Base-by-base conservation (phyloP, 331 rosid genomes). In the Spiraea crenata region DNA sequence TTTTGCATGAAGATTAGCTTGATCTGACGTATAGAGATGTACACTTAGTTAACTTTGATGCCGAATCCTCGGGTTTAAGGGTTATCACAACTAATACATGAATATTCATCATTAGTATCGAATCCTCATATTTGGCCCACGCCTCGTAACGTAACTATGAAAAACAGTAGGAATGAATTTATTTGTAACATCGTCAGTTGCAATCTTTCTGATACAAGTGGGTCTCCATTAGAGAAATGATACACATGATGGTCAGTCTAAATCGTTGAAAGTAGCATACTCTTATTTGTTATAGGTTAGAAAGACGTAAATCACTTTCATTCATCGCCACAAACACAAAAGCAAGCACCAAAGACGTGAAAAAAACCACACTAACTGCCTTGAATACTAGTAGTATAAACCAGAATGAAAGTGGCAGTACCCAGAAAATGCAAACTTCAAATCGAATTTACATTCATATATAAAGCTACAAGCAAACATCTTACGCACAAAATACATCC, bases 311-410 rank as follows among this genome's bases (percentile, higher is more conserved):
- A 62, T 17, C 39, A 10, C 51, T 14, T 40, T 55, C 35, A 72
- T 10, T 34, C 42, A 61, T 37, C 62, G 9, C 48, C 15, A 39
- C 0, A 49, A 67, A 9, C 4, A 0, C 58, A 8, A 47, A 25
- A n/a, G 14, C 58, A 73, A 78, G 77, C 82, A 79, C 79, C 25
- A 70, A 84, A 77, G 34, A 75, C 81, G 79, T 84, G 88, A 52
- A 58, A 39, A 64, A 67, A 75, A 56, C 50, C 71, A 44, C 5
- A 65, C 17, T 49, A 72, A 49, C 72, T 25, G 38, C 38, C 79
- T 76, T 72, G 63, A 58, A 41, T 58, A 41, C 9, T 52, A 58
- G 72, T 45, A 59, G 57, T 49, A 70, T 65, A 66, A 66, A 48
- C 65, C 77, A 51, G 44, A 37, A 46, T 55, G 74, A 50, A 72